These are phyloP conservation scores for Tylopilus rubrobrunneus DNA, from an alignment of 768 basidiomycete species.

Conservation along the genomic window DNA sequence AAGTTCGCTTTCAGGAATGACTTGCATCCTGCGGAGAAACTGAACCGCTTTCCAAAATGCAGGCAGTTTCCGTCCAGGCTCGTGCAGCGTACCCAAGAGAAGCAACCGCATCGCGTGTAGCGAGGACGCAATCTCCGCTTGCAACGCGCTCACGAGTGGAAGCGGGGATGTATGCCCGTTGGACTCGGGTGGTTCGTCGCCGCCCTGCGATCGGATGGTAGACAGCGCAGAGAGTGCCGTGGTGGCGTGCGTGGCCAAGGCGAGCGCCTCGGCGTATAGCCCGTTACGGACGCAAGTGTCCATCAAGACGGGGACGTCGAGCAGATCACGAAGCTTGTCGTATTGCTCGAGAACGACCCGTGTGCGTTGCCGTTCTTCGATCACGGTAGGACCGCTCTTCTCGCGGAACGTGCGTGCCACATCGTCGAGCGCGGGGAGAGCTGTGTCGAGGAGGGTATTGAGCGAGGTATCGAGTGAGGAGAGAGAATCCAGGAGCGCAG, in stretches of 20 bases:
- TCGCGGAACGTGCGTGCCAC: slow-evolving; percentile 68
- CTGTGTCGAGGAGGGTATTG: slow-evolving; percentile 55
- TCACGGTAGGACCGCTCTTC: slow-evolving; percentile 63
- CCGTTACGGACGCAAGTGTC: slow-evolving; percentile 93
- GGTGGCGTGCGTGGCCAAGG: slow-evolving; percentile 71
- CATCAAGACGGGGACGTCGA: slow-evolving; percentile 87
- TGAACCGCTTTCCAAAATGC: slow-evolving; percentile 86
- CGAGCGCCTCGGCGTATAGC: slow-evolving; percentile 88
- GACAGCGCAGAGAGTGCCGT: slow-evolving; percentile 40
- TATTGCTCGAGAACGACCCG: slow-evolving; percentile 89
- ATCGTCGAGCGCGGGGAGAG: slow-evolving; percentile 75
- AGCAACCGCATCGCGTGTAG: slow-evolving; percentile 67
- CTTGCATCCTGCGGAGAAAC: slow-evolving; percentile 81
- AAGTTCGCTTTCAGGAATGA: slow-evolving; percentile 69
- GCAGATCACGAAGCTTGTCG: slow-evolving; percentile 86
- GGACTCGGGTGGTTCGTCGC: slow-evolving; percentile 41
- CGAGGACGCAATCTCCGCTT: slow-evolving; percentile 63
- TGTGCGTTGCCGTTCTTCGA: slow-evolving; percentile 70
- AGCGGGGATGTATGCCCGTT: slow-evolving; percentile 28
- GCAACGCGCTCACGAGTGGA: slow-evolving; percentile 45
- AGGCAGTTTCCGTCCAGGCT: slow-evolving; percentile 80
- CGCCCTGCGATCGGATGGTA: slow-evolving; percentile 33
- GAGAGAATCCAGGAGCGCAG: slow-evolving; percentile 68
- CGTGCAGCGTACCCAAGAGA: slow-evolving; percentile 73
- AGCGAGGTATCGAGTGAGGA: slow-evolving; percentile 73